These are phyloP conservation scores for Chaetoscypha palmicola DNA, from an alignment of 2,329 filamentous ascomycete genomes.

Conservation along the genomic window DNA sequence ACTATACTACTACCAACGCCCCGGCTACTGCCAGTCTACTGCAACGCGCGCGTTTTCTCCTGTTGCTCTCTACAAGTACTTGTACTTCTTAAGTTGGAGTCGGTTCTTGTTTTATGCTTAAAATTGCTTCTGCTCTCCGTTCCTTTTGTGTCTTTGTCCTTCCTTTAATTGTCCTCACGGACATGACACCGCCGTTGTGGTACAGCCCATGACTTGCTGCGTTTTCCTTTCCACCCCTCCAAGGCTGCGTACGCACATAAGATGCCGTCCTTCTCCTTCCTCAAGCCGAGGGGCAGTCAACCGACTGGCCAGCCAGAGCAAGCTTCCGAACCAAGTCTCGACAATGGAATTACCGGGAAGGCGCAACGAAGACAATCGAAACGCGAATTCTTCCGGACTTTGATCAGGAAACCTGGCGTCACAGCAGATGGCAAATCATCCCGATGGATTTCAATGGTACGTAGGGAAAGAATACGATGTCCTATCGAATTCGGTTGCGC, in stretches of 20 bases:
- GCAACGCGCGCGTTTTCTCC: not conserved
- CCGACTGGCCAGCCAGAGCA: slow-evolving; percentile 12
- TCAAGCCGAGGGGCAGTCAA: slow-evolving; percentile 21
- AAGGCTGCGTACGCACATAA: not conserved
- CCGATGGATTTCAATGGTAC: slow-evolving; percentile 15
- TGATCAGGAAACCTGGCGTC: slow-evolving; percentile 24
- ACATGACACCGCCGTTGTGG: not conserved
- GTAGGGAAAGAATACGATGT: slow-evolving; percentile 2
- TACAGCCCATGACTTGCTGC: not conserved
- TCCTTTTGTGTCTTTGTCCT: too few species aligned
- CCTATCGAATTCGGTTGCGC: not conserved
- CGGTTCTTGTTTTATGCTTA: not conserved
- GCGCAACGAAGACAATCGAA: slow-evolving; percentile 28
- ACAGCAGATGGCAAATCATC: slow-evolving; percentile 14
- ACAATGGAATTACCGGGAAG: slow-evolving; percentile 20
- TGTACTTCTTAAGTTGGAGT: not conserved
- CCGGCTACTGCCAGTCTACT: not conserved
- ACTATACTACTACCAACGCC: not conserved
- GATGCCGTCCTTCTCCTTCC: slow-evolving; percentile 17
- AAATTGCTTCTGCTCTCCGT: not conserved
- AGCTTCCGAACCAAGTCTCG: slow-evolving; percentile 6
- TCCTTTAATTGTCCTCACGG: too few species aligned
- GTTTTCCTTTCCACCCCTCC: not conserved
- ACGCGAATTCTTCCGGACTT: slow-evolving; percentile 30
- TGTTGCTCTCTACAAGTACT: not conserved